phyloP scores from a whole-genome alignment of 495 filamentous ascomycete species.

The Cercophora samala region DNA sequence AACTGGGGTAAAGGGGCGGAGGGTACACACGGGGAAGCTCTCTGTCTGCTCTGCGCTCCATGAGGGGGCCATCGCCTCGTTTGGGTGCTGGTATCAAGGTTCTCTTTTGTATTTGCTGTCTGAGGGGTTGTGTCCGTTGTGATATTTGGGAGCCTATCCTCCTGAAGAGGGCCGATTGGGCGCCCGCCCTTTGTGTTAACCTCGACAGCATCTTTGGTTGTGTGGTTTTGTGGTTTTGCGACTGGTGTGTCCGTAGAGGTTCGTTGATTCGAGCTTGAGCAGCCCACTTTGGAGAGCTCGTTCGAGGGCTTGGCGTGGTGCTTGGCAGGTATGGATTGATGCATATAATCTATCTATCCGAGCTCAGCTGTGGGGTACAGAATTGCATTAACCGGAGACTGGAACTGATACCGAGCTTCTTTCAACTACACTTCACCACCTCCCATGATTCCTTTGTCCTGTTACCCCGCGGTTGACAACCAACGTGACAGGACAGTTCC shows the following conservation, averaged over 20 bases:
- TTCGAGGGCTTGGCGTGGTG: not conserved
- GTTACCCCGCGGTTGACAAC: not conserved
- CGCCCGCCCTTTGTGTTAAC: conserved; percentile 33
- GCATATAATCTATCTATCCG: not conserved
- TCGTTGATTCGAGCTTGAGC: not conserved
- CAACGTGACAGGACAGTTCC: not conserved
- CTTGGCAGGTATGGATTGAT: not conserved
- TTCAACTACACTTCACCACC: not conserved
- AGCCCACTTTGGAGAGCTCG: not conserved
- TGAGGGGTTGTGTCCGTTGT: conserved; percentile 5
- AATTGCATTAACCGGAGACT: not conserved
- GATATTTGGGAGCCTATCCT: conserved; percentile 17
- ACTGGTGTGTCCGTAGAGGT: not conserved
- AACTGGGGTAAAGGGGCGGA: not conserved
- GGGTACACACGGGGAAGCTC: conserved; percentile 61
- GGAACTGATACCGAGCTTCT: no score
- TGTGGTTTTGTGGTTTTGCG: not conserved
- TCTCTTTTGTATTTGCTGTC: conserved; percentile 20
- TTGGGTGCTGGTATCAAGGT: conserved; percentile 46
- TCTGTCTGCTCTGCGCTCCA: conserved; percentile 76
- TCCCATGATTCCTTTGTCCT: not conserved
- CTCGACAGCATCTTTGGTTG: conserved; percentile 38
- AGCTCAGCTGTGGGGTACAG: not conserved
- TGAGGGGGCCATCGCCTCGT: conserved; percentile 62
- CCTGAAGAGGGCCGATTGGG: conserved; percentile 15